Conservation (phyloP, 306 rosid species). For the Acacia confusa region DNA sequence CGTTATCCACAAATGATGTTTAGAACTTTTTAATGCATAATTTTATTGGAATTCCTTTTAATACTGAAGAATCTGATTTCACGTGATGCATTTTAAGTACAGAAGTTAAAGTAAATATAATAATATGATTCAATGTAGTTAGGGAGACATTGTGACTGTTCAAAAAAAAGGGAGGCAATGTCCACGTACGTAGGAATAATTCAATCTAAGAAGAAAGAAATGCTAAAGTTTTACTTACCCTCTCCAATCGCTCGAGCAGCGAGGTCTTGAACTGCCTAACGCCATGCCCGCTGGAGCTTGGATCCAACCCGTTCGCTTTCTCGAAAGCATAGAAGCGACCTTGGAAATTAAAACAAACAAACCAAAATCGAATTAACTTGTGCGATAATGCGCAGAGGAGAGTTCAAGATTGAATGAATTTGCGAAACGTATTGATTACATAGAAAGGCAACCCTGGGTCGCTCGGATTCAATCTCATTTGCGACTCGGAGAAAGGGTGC, state of each 20-base stretch:
- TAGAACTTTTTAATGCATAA: background rate
- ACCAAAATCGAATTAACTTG: background rate
- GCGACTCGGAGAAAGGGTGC: constrained; percentile 93
- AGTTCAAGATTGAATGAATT: background rate
- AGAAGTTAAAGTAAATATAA: background rate
- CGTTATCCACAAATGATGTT: background rate
- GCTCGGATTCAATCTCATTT: constrained; percentile 77
- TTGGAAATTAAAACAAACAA: constrained; percentile 12
- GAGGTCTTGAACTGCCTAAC: constrained; percentile 93
- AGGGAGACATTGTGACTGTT: too few relatives aligned
- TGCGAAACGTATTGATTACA: constrained; percentile 43
- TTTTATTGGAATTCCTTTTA: background rate
- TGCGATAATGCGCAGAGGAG: background rate
- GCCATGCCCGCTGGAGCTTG: constrained; percentile 87
- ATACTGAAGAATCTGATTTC: background rate
- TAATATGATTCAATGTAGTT: too few relatives aligned
- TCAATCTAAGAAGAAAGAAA: background rate
- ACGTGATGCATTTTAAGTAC: background rate
- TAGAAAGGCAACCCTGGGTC: constrained; percentile 90
- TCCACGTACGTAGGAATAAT: background rate
- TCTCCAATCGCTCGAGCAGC: constrained; percentile 77
- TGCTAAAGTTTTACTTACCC: constrained; percentile 47
- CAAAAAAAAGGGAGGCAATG: too few relatives aligned
- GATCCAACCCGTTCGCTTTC: constrained; percentile 95
- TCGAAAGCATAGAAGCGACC: constrained; percentile 98